Evolutionary conservation across 225 moss, liverwort and hornwort genomes (phyloP), one percentile per base, ranked within the genome.

Genomic region (Thuidium tamariscinum): DNA sequence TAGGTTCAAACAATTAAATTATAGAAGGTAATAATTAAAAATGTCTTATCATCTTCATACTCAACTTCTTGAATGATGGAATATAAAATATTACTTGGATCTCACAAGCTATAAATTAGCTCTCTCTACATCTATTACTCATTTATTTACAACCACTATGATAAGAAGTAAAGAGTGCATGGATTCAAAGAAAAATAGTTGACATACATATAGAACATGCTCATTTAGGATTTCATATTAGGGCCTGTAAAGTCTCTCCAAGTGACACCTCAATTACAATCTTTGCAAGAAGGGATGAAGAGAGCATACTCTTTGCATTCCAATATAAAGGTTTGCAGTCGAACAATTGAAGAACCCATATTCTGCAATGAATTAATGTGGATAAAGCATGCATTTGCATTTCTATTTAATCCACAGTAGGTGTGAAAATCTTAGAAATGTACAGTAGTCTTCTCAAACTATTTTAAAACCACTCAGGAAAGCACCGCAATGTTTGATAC

Each of bases 211-310:
- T 12, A 34, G 7, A 51, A 0, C 11, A 4, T 12, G 2, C 20
- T 13, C 0, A 0, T 49, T 30, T 46, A 72, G 6, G 6, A 0
- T 72, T 3, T 1, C 5, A 18, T 5, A 0, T 21, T 74, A 4
- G 5, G 1, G 13, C 0, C 4, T 9, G 5, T 16, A 46, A 48
- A 48, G 11, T 32, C 2, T 0, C 0, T 30, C 2, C 11, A 19
- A 30, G 2, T 32, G 2, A 32, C 11, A 30, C 4, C 7, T 19
- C 0, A 0, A 18, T 0, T 18, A 0, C 11, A 48, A 17, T 14
- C 29, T 71, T 46, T 1, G 0, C 19, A 74, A n/a, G 2, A n/a
- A 34, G 0, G 21, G 3, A 74, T 51, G 22, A 22, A 74, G 21
- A 21, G 18, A 1, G 1, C 4, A 51, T 21, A 11, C 0, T 7